Base-by-base conservation (phyloP, 129 eudicot species). In the Artemisia argyi region DNA sequence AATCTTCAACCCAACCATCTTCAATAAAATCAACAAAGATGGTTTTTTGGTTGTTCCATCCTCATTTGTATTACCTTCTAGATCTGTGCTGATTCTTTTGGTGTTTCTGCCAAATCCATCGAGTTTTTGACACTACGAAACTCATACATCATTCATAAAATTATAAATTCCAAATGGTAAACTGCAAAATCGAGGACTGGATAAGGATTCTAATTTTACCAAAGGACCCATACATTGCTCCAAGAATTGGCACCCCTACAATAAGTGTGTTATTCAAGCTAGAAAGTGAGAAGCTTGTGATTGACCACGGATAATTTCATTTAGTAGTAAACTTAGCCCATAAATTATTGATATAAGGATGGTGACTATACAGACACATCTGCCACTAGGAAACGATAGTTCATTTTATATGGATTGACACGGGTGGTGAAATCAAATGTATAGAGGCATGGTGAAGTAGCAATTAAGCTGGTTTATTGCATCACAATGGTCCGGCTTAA, bases 391-490 rank as follows among this genome's bases (percentile, higher is more conserved):
- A 87, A 87, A 12, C 20, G 83, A 56, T 44, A 85, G 66, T 90
- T 90, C 86, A 84, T 69, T 50, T 59, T 26, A 46, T 73, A 87
- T 8, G 96, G 96, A 7, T 85, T 49, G 28, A 87, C 7, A 2
- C 75, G 77, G 5, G 73, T 50, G 3, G 85, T 80, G 81, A 87
- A 87, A 2, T 87, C 81, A 44, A 85, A 87, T 55, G 79, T 69
- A 82, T 80, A 87, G 59, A 2, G 96, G 94, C 30, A 85, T 30
- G 20, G 79, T 77, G 82, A 87, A 84, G 61, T 77, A 90, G 72
- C 79, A 87, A 42, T 54, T 76, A 55, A 90, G 82, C 3, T 83
- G 83, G 72, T 83, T 87, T 6, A 90, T 87, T n/a, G 91, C 93
- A 58, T 85, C 87, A 44, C 85, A 73, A 0, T 90, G 89, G 5